Conservation (phyloP, 768 basidiomycete genomes). For the Tubosaeta brunneosetosa region DNA sequence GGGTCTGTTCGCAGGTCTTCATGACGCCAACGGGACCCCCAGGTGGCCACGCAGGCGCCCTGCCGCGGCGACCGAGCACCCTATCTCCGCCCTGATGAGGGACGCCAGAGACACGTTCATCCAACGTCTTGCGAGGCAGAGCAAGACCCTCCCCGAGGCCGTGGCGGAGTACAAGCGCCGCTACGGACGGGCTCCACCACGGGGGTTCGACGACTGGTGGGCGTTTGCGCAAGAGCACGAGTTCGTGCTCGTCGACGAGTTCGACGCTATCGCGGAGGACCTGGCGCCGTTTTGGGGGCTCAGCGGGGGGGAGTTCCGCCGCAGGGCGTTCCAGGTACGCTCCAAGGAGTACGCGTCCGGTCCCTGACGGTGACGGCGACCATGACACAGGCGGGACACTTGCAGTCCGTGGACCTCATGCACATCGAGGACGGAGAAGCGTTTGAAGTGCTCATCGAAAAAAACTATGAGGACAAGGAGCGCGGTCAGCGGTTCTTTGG, state of each 20-base stretch:
- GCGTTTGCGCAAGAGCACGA: slow-evolving; percentile 65
- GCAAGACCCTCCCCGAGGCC: slow-evolving; percentile 72
- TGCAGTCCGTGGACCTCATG: slow-evolving; percentile 85
- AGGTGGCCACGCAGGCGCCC: slow-evolving; percentile 20
- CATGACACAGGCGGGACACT: slow-evolving; percentile 52
- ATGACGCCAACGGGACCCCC: slow-evolving; percentile 9
- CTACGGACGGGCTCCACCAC: slow-evolving; percentile 76
- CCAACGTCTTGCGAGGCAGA: slow-evolving; percentile 65
- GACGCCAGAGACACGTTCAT: slow-evolving; percentile 76
- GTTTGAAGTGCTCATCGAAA: slow-evolving; percentile 52
- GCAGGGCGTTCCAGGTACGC: slow-evolving; percentile 53
- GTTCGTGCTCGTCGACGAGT: slow-evolving; percentile 86
- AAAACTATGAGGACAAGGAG: slow-evolving; percentile 55
- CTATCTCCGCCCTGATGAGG: slow-evolving; percentile 79
- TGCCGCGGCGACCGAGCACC: slow-evolving; percentile 47
- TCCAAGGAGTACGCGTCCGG: background rate
- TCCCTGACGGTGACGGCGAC: background rate
- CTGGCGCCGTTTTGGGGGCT: slow-evolving; percentile 82
- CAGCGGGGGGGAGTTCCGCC: slow-evolving; percentile 64
- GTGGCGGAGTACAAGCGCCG: slow-evolving; percentile 77
- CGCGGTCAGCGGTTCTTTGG: slow-evolving; percentile 74
- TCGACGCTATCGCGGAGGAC: slow-evolving; percentile 74
- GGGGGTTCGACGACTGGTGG: slow-evolving; percentile 92
- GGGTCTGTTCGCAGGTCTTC: slow-evolving; percentile 41
- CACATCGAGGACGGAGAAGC: slow-evolving; percentile 63